Conservation (phyloP, 305 asterid genomes). For the Fraxinus velutina region DNA sequence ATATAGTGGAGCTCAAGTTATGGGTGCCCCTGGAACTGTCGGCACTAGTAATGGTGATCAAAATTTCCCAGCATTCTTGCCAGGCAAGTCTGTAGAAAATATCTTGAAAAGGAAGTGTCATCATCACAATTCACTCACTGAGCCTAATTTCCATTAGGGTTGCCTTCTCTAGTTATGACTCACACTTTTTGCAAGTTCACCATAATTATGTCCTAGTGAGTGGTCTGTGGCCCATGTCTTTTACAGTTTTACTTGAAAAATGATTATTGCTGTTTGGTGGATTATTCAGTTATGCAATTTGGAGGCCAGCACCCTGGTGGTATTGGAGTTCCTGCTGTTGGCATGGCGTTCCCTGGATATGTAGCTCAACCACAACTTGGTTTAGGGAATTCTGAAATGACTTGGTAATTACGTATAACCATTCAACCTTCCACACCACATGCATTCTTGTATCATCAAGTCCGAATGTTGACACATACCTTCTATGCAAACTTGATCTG, state of each 20-base stretch:
- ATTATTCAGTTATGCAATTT: constrained; percentile 76
- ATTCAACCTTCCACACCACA: constrained; percentile 1
- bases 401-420: constrained; percentile 49
- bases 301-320: constrained; percentile 92
- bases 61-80: constrained; percentile 84
- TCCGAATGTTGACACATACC: background rate
- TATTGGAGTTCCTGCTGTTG: constrained; percentile 98
- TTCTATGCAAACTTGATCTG: background rate
- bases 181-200: constrained; percentile 65
- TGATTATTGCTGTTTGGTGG: constrained; percentile 24
- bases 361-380: constrained; percentile 79
- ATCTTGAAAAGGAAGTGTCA: background rate
- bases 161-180: background rate
- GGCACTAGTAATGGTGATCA: constrained; percentile 61
- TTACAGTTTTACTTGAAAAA: constrained; percentile 11
- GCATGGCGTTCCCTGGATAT: constrained; percentile 99
- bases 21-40: constrained; percentile 61
- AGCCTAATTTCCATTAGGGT: background rate
- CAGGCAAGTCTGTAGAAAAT: constrained; percentile 40
- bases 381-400: constrained; percentile 83
- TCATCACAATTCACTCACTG: constrained; percentile 8
- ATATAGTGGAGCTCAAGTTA: constrained; percentile 71
- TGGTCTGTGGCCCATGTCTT: background rate
- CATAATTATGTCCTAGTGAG: background rate
- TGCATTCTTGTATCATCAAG: background rate